Base-by-base conservation (phyloP, 78 protist genomes). In the Dictyostelium citrinum region DNA sequence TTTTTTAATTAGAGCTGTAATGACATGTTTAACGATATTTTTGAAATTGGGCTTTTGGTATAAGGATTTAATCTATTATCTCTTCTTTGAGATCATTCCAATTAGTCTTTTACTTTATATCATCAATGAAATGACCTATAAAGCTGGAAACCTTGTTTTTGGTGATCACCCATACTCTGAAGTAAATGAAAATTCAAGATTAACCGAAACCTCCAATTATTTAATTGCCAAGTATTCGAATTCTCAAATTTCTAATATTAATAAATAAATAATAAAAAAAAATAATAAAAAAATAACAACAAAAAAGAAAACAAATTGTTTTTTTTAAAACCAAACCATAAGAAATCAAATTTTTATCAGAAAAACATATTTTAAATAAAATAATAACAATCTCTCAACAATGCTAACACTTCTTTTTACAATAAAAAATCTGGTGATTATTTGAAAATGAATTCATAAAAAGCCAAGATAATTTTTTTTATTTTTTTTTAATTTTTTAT, bases 1-100 rank as follows among this genome's bases (percentile, higher is more conserved):
- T 75, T 75, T 75, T 33, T 41, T 75, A 17, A n/a, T 75, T 41
- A 20, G 81, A 8, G 22, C 81, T 0, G 17, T 41, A 9, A 41
- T 75, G 49, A 75, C 81, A 17, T 75, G 81, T 43, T 41, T 75
- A 3, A 41, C 81, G 2, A 75, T 75, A 35, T 75, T 75, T 75
- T 43, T 75, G 29, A 33, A 27, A 70, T 70, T 70, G 45, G n/a
- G 12, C 8, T 70, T 70, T 33, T 75, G 81, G 81, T 75, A n/a
- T 22, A 75, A 22, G 45, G 81, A 75, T 75, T 75, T 75, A 75
- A 3, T 43, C 12, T 75, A 75, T 16, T 75, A 75, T 41, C 22
- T 27, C 3, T 20, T 35, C 8, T 75, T 75, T 35, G 81, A 75
- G 41, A 41, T 75, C n/a, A 17, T 75, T 39, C 81, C 81, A 75